These are phyloP conservation scores for Dictyostelium intermedium DNA, from an alignment of 78 protist genomes.

Conservation along the genomic window DNA sequence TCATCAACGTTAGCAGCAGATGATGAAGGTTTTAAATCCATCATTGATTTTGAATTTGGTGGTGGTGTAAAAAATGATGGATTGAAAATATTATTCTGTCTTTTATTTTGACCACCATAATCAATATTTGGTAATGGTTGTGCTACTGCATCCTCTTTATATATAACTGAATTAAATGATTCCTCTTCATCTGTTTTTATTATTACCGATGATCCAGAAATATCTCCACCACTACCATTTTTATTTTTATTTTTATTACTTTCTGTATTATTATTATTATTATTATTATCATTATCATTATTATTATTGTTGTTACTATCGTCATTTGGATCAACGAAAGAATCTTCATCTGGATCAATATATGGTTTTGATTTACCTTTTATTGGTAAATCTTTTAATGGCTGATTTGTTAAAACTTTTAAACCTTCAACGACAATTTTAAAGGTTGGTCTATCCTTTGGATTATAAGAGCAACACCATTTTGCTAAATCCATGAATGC, in stretches of 20 bases:
- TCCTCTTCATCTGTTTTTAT: not conserved
- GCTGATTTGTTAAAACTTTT: not conserved
- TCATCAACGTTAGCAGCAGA: not conserved
- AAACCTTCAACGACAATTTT: conserved; percentile 35
- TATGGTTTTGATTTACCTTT: conserved; percentile 54
- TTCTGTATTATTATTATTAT: not conserved
- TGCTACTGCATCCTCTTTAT: not conserved
- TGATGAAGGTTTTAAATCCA: not conserved
- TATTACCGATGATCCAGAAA: conserved; percentile 5
- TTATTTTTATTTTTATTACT: not conserved
- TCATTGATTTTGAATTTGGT: not conserved
- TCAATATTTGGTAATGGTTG: conserved; percentile 14
- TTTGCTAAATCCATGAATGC: conserved; percentile 50
- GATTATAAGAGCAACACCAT: conserved; percentile 29
- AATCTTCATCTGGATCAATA: not conserved
- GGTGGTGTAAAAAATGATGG: conserved; percentile 67
- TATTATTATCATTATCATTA: not conserved
- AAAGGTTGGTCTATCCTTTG: conserved; percentile 52
- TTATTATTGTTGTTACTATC: not conserved
- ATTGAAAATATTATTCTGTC: conserved; percentile 13
- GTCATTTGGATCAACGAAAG: not conserved
- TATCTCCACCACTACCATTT: not conserved
- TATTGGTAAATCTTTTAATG: not conserved
- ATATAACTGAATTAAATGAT: not conserved
- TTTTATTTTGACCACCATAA: conserved; percentile 29